phyloP scores from a whole-genome alignment of 768 basidiomycete genomes.

The Mycena chlorophos region DNA sequence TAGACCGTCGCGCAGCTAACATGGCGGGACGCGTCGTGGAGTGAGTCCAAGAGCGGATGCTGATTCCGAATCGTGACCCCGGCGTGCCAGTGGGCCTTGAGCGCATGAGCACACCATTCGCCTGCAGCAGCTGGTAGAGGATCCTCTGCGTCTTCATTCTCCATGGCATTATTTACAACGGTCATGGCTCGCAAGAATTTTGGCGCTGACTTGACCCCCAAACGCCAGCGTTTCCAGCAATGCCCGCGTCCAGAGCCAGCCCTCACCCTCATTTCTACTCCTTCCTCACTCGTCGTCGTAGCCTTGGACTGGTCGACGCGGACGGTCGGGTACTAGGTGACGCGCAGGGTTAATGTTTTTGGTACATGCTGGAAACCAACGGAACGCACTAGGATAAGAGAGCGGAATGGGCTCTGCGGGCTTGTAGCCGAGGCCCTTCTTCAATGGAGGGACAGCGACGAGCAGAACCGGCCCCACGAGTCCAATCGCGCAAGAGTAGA shows the following conservation, averaged over 20 bases:
- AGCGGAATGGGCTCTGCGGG: constrained; percentile 70
- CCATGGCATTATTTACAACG: too few relatives aligned
- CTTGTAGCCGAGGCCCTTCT: constrained; percentile 69
- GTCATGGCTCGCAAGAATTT: too few relatives aligned
- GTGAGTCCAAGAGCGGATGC: too few relatives aligned
- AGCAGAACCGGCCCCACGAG: constrained; percentile 74
- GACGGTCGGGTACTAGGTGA: constrained; percentile 28
- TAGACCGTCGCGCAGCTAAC: constrained; percentile 4
- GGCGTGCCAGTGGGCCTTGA: too few relatives aligned
- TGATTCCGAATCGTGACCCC: too few relatives aligned
- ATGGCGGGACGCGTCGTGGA: neutral
- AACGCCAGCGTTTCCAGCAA: too few relatives aligned
- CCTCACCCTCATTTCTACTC: too few relatives aligned
- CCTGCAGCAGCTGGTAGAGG: too few relatives aligned
- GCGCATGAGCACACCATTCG: too few relatives aligned
- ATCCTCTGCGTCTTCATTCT: too few relatives aligned
- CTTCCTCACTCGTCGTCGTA: constrained; percentile 7
- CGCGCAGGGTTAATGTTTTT: neutral
- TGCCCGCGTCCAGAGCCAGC: too few relatives aligned
- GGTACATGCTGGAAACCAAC: neutral
- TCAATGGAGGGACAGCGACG: constrained; percentile 75
- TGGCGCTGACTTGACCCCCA: too few relatives aligned
- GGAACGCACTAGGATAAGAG: constrained; percentile 72
- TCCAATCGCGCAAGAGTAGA: constrained; percentile 81
- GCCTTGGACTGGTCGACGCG: constrained; percentile 3